Percentiles rank a stretch among this genome's conserved stretches.
Evolutionary conservation across 768 basidiomycete species (phyloP).

Genomic region (Tricholoma saponaceum): DNA sequence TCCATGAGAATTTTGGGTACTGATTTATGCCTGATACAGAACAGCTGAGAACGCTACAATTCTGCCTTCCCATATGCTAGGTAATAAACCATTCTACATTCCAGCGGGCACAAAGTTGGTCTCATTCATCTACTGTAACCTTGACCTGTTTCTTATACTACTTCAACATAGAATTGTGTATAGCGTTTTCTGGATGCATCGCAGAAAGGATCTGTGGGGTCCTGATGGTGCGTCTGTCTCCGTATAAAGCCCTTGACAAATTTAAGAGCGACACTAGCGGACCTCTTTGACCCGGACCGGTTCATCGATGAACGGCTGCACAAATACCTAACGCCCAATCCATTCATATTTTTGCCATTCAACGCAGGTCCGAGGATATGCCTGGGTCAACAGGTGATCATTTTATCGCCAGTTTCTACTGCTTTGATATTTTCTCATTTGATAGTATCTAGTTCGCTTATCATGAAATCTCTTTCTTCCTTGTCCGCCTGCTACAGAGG

Average conservation of each 20-base stretch:
- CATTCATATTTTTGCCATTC: slow-evolving; percentile 54
- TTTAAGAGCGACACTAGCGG: slow-evolving; percentile 28
- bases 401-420: neutral
- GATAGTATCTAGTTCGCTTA: slow-evolving; percentile 37
- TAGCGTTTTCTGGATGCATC: slow-evolving; percentile 55
- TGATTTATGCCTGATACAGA: neutral
- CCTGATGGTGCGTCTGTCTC: slow-evolving; percentile 47
- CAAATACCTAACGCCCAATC: slow-evolving; percentile 53
- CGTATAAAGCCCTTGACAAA: neutral
- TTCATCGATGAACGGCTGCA: slow-evolving; percentile 57
- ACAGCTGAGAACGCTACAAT: neutral
- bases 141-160: neutral
- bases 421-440: slow-evolving; percentile 8
- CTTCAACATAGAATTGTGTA: slow-evolving; percentile 32
- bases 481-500: slow-evolving; percentile 47
- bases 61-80: neutral
- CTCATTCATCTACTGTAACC: neutral
- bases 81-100: neutral
- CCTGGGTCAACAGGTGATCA: too few species aligned
- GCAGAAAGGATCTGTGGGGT: slow-evolving; percentile 62
- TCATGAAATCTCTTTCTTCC: slow-evolving; percentile 53
- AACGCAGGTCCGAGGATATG: too few species aligned
- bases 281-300: too few species aligned
- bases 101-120: neutral
- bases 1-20: neutral